Conservation (phyloP, 169 alveolate species). For the Miamiensis avidus region DNA sequence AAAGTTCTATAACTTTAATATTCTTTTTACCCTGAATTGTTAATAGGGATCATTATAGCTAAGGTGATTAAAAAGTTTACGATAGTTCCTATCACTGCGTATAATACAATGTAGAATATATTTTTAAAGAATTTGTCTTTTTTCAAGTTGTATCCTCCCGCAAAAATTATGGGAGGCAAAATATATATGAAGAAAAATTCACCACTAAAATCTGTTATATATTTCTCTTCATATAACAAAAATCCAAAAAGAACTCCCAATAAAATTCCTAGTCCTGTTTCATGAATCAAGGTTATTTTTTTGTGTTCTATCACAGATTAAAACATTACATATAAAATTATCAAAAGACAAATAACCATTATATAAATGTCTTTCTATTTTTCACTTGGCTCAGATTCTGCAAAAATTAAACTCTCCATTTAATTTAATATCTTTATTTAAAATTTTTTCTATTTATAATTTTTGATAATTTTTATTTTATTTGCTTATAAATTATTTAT, state of each 20-base stretch:
- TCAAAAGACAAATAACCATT: background rate
- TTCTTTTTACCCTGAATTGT: background rate
- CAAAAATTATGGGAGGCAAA: conserved; percentile 74
- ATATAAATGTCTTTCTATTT: background rate
- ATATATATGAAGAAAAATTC: conserved; percentile 67
- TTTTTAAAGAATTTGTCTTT: conserved; percentile 67
- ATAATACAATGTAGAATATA: conserved; percentile 55
- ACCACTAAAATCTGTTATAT: conserved; percentile 55
- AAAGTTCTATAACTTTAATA: background rate
- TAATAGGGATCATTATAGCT: background rate
- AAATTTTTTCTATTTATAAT: too few species aligned
- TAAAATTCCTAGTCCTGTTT: conserved; percentile 47
- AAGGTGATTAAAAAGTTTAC: conserved; percentile 48
- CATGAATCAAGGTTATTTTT: conserved; percentile 38
- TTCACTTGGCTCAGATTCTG: too few species aligned
- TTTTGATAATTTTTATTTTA: too few species aligned
- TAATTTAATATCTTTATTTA: too few species aligned
- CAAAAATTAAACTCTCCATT: too few species aligned
- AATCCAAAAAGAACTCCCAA: conserved; percentile 36
- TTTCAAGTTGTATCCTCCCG: conserved; percentile 76
- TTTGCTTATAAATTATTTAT: too few species aligned
- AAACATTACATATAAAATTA: background rate
- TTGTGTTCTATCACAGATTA: conserved; percentile 11
- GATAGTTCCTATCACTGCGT: conserved; percentile 73
- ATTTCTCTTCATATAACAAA: conserved; percentile 3